Conservation (phyloP, 2,329 filamentous ascomycete genomes). For the Exophiala calicioides region DNA sequence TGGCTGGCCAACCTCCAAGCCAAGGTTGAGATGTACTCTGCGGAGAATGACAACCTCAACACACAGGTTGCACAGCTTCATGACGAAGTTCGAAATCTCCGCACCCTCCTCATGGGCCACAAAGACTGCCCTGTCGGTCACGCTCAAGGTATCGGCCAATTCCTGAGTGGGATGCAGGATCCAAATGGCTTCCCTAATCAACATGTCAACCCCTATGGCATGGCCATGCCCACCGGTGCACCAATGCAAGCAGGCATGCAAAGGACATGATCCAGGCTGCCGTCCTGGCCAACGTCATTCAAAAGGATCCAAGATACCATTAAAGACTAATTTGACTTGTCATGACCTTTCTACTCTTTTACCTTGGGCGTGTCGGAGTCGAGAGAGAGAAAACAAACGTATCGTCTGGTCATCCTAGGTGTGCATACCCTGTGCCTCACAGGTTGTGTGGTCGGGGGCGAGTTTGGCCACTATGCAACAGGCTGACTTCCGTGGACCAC, state of each 20-base stretch:
- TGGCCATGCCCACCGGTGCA: conserved; percentile 41
- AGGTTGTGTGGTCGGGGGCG: conserved; percentile 1
- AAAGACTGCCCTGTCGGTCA: conserved; percentile 95
- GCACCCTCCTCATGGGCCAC: conserved; percentile 87
- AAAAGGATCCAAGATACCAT: not conserved
- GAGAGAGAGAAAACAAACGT: not conserved
- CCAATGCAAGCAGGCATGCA: conserved; percentile 32
- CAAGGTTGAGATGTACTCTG: conserved; percentile 91
- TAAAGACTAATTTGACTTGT: conserved; percentile 10
- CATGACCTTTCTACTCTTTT: conserved; percentile 19
- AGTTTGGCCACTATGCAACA: conserved; percentile 20
- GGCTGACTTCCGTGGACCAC: conserved; percentile 7
- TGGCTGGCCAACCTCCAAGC: conserved; percentile 93
- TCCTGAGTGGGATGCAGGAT: conserved; percentile 49
- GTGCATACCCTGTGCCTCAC: not conserved
- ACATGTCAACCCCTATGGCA: conserved; percentile 46
- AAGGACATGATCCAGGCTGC: conserved; percentile 21
- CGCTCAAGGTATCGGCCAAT: conserved; percentile 62
- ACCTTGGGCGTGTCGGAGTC: conserved; percentile 1
- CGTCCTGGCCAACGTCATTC: not conserved
- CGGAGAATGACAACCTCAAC: conserved; percentile 85
- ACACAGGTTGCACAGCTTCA: conserved; percentile 79
- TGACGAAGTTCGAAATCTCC: conserved; percentile 92
- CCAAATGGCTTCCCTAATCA: conserved; percentile 33
- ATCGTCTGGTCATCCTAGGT: not conserved